phyloP scores from a whole-genome alignment of 148 eudicot species.

The Drosera capensis region DNA sequence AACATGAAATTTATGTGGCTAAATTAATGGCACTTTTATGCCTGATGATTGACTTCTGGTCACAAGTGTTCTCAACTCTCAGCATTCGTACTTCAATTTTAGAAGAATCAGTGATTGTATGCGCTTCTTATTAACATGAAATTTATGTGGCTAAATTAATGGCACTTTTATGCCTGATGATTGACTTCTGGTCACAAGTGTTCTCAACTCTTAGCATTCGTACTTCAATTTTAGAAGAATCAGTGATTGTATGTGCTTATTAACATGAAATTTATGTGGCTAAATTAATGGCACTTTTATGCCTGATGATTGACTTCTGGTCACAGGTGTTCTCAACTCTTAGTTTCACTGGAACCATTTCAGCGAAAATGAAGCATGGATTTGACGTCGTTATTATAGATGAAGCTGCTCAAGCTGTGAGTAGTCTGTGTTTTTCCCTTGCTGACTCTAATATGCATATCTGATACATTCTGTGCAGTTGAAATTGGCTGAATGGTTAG shows the following conservation, averaged over 20 bases:
- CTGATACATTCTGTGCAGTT: too few relatives aligned
- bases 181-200: conserved; percentile 38
- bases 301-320: conserved; percentile 11
- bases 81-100: too few relatives aligned
- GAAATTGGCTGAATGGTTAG: too few relatives aligned
- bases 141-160: conserved; percentile 11
- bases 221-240: conserved; percentile 76
- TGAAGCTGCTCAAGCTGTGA: conserved; percentile 99
- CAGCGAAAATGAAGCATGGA: conserved; percentile 58
- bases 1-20: too few relatives aligned
- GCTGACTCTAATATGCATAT: not conserved
- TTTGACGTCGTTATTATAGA: conserved; percentile 95
- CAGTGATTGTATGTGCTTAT: conserved; percentile 62
- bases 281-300: conserved; percentile 6
- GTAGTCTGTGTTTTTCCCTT: conserved; percentile 10
- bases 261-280: conserved; percentile 3
- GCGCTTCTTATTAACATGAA: too few relatives aligned
- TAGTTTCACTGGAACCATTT: conserved; percentile 83
- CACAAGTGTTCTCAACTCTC: too few relatives aligned
- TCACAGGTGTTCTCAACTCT: conserved; percentile 94
- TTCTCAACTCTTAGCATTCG: conserved; percentile 88
- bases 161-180: conserved; percentile 6
- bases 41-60: too few relatives aligned
- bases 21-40: too few relatives aligned
- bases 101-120: too few relatives aligned